These are phyloP conservation scores for Pythium rhizo-oryzae DNA, from an alignment of 352 stramenopile species.

Conservation along the genomic window DNA sequence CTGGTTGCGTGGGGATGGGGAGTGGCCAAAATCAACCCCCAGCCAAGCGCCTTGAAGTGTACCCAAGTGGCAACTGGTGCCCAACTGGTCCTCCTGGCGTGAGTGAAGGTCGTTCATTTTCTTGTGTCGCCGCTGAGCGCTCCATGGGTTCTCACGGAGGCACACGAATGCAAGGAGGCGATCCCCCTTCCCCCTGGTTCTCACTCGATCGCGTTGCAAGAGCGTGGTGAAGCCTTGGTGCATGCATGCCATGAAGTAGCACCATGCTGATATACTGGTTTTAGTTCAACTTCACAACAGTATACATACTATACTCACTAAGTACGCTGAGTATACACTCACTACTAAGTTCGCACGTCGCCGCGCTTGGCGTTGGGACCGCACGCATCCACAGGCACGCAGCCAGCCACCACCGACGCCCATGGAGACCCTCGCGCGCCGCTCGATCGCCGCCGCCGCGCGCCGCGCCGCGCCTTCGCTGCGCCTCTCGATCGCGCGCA, in stretches of 20 bases:
- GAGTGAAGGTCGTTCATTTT: conserved; percentile 18
- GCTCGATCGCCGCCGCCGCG: conserved; percentile 19
- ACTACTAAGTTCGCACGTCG: conserved; percentile 7
- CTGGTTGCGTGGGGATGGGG: too few relatives aligned
- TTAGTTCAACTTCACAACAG: too few relatives aligned
- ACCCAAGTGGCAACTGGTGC: not conserved
- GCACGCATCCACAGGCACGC: not conserved
- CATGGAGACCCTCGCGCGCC: conserved; percentile 26
- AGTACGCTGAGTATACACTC: not conserved
- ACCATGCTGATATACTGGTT: too few relatives aligned
- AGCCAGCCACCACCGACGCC: not conserved
- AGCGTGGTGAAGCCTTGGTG: not conserved
- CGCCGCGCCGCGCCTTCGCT: conserved; percentile 17
- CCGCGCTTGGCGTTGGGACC: conserved; percentile 15
- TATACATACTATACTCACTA: too few relatives aligned
- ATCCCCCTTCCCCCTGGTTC: too few relatives aligned
- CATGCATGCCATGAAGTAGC: not conserved
- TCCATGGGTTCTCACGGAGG: not conserved
- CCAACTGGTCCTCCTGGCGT: not conserved
- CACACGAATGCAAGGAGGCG: not conserved
- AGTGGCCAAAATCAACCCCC: not conserved
- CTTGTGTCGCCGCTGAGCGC: not conserved
- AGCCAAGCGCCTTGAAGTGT: not conserved
- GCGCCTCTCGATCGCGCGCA: conserved; percentile 11
- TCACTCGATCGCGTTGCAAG: not conserved